Conservation (phyloP, 2,329 filamentous ascomycete genomes). For the Coniochaeta hoffmannii region DNA sequence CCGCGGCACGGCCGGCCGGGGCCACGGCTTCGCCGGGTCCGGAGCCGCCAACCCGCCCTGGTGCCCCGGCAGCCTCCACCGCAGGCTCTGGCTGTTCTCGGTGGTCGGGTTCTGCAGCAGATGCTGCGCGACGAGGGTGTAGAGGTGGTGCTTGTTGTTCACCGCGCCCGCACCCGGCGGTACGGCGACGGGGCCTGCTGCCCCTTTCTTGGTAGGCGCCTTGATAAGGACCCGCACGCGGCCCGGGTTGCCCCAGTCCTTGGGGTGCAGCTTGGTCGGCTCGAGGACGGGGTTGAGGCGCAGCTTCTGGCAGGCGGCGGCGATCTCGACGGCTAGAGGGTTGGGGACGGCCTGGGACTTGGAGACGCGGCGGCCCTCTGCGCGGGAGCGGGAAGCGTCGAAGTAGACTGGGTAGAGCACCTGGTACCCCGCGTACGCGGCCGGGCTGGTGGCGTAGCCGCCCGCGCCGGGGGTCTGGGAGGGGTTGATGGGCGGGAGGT, state of each 20-base stretch:
- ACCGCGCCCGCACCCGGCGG: slow-evolving; percentile 42
- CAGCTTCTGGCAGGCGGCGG: slow-evolving; percentile 71
- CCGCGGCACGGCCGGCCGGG: slow-evolving; percentile 66
- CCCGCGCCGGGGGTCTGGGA: background rate
- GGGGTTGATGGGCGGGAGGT: slow-evolving; percentile 3
- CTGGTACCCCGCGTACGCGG: slow-evolving; percentile 67
- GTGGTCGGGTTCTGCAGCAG: slow-evolving; percentile 72
- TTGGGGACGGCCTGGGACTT: slow-evolving; percentile 67
- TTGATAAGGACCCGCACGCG: slow-evolving; percentile 76
- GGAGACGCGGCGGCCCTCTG: slow-evolving; percentile 74
- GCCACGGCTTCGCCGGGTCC: slow-evolving; percentile 59
- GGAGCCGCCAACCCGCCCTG: slow-evolving; percentile 39
- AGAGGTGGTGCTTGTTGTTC: slow-evolving; percentile 80
- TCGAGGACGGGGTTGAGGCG: slow-evolving; percentile 73
- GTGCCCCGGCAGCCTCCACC: slow-evolving; percentile 66
- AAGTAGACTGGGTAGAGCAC: slow-evolving; percentile 97
- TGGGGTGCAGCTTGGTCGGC: slow-evolving; percentile 85
- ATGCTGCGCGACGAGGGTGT: slow-evolving; percentile 69
- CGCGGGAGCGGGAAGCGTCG: slow-evolving; percentile 65
- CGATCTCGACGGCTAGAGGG: slow-evolving; percentile 83
- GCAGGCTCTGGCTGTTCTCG: slow-evolving; percentile 58
- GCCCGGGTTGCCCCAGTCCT: slow-evolving; percentile 96
- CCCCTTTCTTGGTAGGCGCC: slow-evolving; percentile 18
- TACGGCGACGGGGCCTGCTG: slow-evolving; percentile 7
- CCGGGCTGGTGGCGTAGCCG: slow-evolving; percentile 32